Evolutionary conservation across 257 asterid genomes (phyloP), one percentile per base, ranked within the genome.

Genomic region (Penstemon davidsonii): DNA sequence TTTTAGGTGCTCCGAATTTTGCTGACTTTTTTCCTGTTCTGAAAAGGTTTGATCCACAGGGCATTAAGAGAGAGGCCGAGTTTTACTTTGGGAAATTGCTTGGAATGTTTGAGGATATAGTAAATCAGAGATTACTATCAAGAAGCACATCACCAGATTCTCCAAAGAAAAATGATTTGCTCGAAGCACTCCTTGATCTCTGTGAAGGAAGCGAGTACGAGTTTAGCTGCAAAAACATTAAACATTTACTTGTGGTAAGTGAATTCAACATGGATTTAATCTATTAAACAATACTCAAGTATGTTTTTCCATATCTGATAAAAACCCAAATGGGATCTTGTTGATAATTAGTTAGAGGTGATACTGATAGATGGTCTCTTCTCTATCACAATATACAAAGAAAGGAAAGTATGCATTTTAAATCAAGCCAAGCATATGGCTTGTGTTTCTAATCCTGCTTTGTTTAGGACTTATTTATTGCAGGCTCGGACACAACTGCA

Each of bases 171-270:
- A 61, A 49, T 62, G 75, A 75, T 56, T 41, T 68, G 39, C 39
- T 75, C 33, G 74, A 74, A 10, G 62, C 49, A 39, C 79, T 73
- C 33, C 47, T 73, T 18, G 73, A 68, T 54, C 62, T 67, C 19
- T 41, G 10, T 37, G 39, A 67, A 63, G 55, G 19, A 6, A 49
- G 15, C 0, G 42, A 49, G 0, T 33, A 49, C 6, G 68, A 63
- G 33, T 25, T 25, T 25, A 25, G 33, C 33, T 25, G 33, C 33
- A 25, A 25, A 25, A 25, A 25, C 33, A 25, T 25, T 25, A 25
- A 25, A 25, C 33, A 25, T 25, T 1, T 25, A 25, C 33, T 25
- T 25, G 33, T 25, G 33, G 33, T 25, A 25, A 25, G 33, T 25
- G 2, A 25, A 25, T 25, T 25, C 33, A 25, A 25, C 33, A 25